Evolutionary conservation across 2,329 filamentous ascomycete genomes (phyloP).

Genomic region (Calonectria multiphialidica): DNA sequence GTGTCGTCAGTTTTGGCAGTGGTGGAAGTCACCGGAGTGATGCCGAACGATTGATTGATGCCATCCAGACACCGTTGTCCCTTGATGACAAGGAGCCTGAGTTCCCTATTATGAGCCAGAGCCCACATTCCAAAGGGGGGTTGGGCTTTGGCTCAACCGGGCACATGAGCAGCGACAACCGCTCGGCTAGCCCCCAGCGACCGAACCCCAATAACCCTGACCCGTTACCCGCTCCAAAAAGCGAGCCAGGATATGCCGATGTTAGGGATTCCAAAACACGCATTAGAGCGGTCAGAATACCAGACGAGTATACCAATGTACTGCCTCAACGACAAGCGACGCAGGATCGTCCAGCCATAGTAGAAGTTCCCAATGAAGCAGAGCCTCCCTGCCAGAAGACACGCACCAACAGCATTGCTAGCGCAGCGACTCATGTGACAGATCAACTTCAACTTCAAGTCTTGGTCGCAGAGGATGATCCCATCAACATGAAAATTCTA

Average conservation of each 20-base stretch:
- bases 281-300: conserved; percentile 60
- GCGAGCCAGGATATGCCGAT: conserved; percentile 50
- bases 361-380: conserved; percentile 50
- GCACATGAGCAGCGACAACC: conserved; percentile 19
- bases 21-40: conserved; percentile 68
- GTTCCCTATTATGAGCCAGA: conserved; percentile 37
- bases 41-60: conserved; percentile 78
- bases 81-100: conserved; percentile 53
- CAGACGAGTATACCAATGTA: conserved; percentile 58
- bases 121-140: conserved; percentile 27
- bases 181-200: conserved; percentile 27
- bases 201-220: conserved; percentile 21
- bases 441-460: conserved; percentile 63
- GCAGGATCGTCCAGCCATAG: conserved; percentile 51
- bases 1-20: conserved; percentile 55
- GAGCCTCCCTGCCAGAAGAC: conserved; percentile 8
- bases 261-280: conserved; percentile 60
- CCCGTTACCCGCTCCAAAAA: conserved; percentile 31
- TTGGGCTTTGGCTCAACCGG: conserved; percentile 23
- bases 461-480: conserved; percentile 88
- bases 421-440: conserved; percentile 32
- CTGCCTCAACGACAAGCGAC: conserved; percentile 45
- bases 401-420: conserved; percentile 40
- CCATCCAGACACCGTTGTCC: conserved; percentile 72
- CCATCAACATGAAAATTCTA: conserved; percentile 86